These are phyloP conservation scores for Rhytidiadelphus loreus DNA, from an alignment of 225 moss, liverwort and hornwort genomes.

Conservation along the genomic window DNA sequence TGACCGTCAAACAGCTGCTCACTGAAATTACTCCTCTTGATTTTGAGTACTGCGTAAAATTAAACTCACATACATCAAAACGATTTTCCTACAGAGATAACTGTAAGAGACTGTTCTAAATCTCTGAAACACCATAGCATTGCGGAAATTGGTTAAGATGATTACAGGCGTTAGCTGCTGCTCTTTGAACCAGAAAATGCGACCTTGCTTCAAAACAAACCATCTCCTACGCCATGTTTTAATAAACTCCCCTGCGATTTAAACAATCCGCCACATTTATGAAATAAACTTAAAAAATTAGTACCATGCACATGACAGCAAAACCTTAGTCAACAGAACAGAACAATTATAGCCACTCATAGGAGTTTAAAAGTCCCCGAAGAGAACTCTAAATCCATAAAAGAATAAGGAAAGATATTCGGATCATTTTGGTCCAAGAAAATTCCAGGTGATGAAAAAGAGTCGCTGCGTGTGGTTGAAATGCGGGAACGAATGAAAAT, in stretches of 20 bases:
- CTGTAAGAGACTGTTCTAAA: not conserved
- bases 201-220: slow-evolving; percentile 95
- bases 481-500: not conserved
- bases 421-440: not conserved
- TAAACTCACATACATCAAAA: not conserved
- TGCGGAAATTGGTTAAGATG: not conserved
- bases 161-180: slow-evolving; percentile 45
- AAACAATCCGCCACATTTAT: not conserved
- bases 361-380: not conserved
- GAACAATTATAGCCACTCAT: not conserved
- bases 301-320: not conserved
- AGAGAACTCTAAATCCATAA: not conserved
- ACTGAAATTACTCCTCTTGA: slow-evolving; percentile 81
- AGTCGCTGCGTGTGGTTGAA: not conserved
- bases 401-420: not conserved
- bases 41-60: slow-evolving; percentile 46
- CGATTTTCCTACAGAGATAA: not conserved
- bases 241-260: slow-evolving; percentile 54
- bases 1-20: slow-evolving; percentile 83
- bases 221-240: slow-evolving; percentile 91
- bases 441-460: not conserved
- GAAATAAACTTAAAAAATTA: not conserved
- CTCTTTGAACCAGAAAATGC: slow-evolving; percentile 98
- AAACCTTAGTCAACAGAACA: not conserved
- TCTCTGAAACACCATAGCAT: not conserved